Base-by-base conservation (phyloP, 2,329 filamentous ascomycete genomes). In the Fusarium brevicatenulatum region DNA sequence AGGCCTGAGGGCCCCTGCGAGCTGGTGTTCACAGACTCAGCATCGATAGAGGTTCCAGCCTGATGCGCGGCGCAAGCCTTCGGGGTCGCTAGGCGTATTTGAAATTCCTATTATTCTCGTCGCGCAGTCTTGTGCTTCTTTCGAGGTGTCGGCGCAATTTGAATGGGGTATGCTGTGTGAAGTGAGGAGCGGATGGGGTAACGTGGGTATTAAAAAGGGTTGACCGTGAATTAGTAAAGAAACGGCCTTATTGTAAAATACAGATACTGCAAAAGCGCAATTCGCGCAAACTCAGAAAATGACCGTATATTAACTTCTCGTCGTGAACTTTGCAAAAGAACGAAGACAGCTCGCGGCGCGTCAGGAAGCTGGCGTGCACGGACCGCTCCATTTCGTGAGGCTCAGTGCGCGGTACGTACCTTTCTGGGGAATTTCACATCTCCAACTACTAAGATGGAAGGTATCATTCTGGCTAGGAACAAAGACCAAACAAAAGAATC, bases 1-100 rank as follows among this genome's bases (percentile, higher is more conserved):
- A 66, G 76, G 60, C 76, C 71, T 49, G 47, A 72, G 64, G 76
- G 76, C 76, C 76, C 75, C 76, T 71, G 67, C 68, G 65, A 71
- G 68, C 66, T 78, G 23, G 58, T 52, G 32, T 52, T 76, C 68
- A 76, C 59, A 56, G 57, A 61, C 50, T 58, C 68, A 63, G 68
- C 76, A 78, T 78, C 72, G 76, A 78, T 76, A 30, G 40, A 55
- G 39, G 59, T 28, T 37, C 39, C 16, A 16, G 49, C 32, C 37
- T 52, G 53, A 19, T 46, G 23, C 40, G 36, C 37, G 47, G 58
- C 13, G 42, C 25, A 46, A 57, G 39, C 54, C 43, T 49, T 66
- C 44, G 40, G 39, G 18, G 39, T 62, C 39, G 62, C 43, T 58
- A 28, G 37, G 18, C 16, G 54, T 55, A 43, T 58, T 46, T 52